phyloP scores from a whole-genome alignment of 1,284 basidiomycete species.

The Cryptococcus sp. region DNA sequence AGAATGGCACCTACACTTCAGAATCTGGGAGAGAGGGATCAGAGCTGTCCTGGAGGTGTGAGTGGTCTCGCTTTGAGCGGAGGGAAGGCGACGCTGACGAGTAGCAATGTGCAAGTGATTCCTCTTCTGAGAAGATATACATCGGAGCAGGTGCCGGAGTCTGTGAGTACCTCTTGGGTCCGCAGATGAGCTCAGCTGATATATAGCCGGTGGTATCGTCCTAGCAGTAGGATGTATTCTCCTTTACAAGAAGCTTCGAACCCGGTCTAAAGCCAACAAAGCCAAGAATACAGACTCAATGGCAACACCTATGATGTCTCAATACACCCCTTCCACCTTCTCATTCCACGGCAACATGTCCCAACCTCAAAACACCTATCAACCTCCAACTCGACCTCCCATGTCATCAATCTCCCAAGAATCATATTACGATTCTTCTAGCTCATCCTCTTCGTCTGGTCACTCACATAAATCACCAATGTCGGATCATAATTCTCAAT shows the following conservation, averaged over 20 bases:
- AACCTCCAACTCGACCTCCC: neutral
- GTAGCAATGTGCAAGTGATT: neutral
- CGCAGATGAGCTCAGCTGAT: neutral
- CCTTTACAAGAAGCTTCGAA: neutral
- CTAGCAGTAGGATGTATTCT: neutral
- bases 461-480: constrained; percentile 10
- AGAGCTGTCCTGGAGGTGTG: neutral
- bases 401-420: neutral
- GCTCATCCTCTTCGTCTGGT: constrained; percentile 1
- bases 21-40: neutral
- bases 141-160: neutral
- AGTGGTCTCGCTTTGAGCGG: neutral
- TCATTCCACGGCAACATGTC: neutral
- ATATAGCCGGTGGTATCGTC: neutral
- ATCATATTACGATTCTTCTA: neutral
- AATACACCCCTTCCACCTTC: neutral
- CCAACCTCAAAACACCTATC: neutral
- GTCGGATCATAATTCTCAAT: constrained; percentile 24
- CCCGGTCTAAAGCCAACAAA: neutral
- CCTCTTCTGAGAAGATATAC: neutral
- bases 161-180: neutral
- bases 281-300: neutral
- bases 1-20: neutral
- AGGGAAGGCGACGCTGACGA: neutral
- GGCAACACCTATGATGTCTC: neutral